Evolutionary conservation across 1,284 basidiomycete genomes (phyloP).

Genomic region (Phylloporus sp.): DNA sequence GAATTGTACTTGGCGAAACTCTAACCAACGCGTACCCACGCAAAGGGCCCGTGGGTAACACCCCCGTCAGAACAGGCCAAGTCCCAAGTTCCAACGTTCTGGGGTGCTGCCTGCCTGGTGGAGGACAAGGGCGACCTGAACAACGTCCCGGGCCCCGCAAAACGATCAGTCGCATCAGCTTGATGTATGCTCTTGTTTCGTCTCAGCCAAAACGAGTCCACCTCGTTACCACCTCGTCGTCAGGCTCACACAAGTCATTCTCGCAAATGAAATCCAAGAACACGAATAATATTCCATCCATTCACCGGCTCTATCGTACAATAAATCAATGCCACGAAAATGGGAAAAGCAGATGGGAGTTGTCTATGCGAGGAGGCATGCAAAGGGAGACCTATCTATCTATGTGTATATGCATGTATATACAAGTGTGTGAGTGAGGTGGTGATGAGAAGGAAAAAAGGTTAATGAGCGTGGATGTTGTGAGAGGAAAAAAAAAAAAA

Average conservation of each 20-base stretch:
- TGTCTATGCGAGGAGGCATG: slow-evolving; percentile 40
- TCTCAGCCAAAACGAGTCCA: not conserved
- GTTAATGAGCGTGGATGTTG: slow-evolving; percentile 39
- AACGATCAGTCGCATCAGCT: slow-evolving; percentile 5
- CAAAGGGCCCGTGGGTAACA: too few relatives aligned
- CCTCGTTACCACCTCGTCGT: slow-evolving; percentile 30
- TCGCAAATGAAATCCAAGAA: slow-evolving; percentile 31
- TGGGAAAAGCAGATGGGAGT: slow-evolving; percentile 19
- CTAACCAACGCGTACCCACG: too few relatives aligned
- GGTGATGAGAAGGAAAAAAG: slow-evolving; percentile 16
- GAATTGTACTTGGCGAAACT: too few relatives aligned
- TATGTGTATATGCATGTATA: slow-evolving; percentile 50
- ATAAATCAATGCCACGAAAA: slow-evolving; percentile 44
- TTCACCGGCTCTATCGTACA: slow-evolving; percentile 43
- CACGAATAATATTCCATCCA: slow-evolving; percentile 45
- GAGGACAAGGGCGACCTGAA: not conserved
- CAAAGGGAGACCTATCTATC: slow-evolving; percentile 38
- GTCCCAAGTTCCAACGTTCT: not conserved
- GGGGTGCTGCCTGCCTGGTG: not conserved
- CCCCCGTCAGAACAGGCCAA: too few relatives aligned
- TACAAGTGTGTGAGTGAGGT: slow-evolving; percentile 45
- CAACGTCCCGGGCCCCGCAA: not conserved
- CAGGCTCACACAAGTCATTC: slow-evolving; percentile 22
- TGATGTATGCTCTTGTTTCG: slow-evolving; percentile 7
- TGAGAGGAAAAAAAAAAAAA: slow-evolving; percentile 24